Conservation (phyloP, 2,329 filamentous ascomycete species). For the Aspergillus calidoustus region DNA sequence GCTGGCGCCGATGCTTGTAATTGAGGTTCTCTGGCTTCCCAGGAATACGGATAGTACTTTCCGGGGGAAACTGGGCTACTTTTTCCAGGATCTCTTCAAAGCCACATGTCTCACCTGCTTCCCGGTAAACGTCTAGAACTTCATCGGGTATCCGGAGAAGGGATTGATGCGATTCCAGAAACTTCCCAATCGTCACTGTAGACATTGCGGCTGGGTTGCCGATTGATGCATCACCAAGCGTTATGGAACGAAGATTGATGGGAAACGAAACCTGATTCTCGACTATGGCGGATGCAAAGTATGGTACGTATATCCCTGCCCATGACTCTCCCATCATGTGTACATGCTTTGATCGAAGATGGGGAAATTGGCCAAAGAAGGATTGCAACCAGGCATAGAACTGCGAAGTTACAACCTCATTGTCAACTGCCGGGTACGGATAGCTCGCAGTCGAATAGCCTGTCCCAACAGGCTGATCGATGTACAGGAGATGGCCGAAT, state of each 20-base stretch:
- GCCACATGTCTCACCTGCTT: slow-evolving; percentile 38
- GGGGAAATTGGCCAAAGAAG: slow-evolving; percentile 38
- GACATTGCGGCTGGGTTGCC: slow-evolving; percentile 43
- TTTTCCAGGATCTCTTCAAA: slow-evolving; percentile 36
- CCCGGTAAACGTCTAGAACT: slow-evolving; percentile 33
- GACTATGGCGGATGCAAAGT: slow-evolving; percentile 40
- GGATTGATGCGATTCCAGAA: slow-evolving; percentile 31
- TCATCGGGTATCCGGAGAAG: slow-evolving; percentile 33
- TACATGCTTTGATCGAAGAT: slow-evolving; percentile 36
- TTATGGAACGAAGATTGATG: slow-evolving; percentile 40
- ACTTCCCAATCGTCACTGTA: slow-evolving; percentile 34
- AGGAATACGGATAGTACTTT: slow-evolving; percentile 35
- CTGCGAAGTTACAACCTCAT: slow-evolving; percentile 34
- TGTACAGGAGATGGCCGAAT: slow-evolving; percentile 41
- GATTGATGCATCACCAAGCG: slow-evolving; percentile 43
- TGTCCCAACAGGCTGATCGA: slow-evolving; percentile 44
- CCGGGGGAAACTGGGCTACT: slow-evolving; percentile 36
- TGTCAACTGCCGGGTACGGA: slow-evolving; percentile 33
- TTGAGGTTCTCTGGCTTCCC: slow-evolving; percentile 38
- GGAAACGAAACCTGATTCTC: slow-evolving; percentile 31
- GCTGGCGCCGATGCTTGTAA: slow-evolving; percentile 26
- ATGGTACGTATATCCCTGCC: slow-evolving; percentile 44
- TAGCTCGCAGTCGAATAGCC: slow-evolving; percentile 39
- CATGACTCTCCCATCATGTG: slow-evolving; percentile 47
- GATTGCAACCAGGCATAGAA: slow-evolving; percentile 38